Evolutionary conservation across 768 basidiomycete genomes (phyloP), one percentile per base, ranked within the genome.

Genomic region (Galerina marginata): DNA sequence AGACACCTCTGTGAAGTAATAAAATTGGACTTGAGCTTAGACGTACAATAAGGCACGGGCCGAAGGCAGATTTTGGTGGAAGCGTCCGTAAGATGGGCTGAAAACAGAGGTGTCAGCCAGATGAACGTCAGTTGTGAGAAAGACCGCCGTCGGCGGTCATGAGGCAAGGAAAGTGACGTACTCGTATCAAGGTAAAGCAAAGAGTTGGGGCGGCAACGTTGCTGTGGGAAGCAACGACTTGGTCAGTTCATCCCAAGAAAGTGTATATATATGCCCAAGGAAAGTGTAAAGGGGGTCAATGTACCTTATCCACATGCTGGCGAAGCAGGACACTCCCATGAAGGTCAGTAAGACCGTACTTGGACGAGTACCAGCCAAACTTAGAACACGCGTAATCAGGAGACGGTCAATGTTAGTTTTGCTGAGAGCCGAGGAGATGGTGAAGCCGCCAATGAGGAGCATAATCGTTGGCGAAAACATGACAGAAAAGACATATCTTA

Each of bases 401-500:
- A 98, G 86, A 23, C 90, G 86, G 76, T 99, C 97, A 61, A 99
- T 94, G 63, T 91, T 91, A 5, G 96, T 96, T 79, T 98, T 99
- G 77, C 91, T 92, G 23, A 99, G 78, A 0, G 96, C 97, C 9
- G 96, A 95, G 0, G 97, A 95, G 63, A 99, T 96, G 9, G 96
- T 99, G 81, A 99, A 96, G 33, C 97, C 96, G 9, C 95, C 95
- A 65, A 96, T 93, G 51, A 99, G 88, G 38, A 99, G 91, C 93
- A 98, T 96, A 74, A 99, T 97, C 0, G 96, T 99, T 0, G 95
- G 93, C 0, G 92, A 92, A 76, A 99, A 98, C 95, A 99, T 99
- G 50, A 87, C 83, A 0, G 93, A 92, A 73, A 99, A 99, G 58
- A 98, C 85, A 72, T 83, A 94, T 77, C 94, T 96, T 60, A 23